Percentiles rank a stretch among this genome's conserved stretches.
Conservation (phyloP, 441 rosid species). For the Lagerstroemia fauriei region DNA sequence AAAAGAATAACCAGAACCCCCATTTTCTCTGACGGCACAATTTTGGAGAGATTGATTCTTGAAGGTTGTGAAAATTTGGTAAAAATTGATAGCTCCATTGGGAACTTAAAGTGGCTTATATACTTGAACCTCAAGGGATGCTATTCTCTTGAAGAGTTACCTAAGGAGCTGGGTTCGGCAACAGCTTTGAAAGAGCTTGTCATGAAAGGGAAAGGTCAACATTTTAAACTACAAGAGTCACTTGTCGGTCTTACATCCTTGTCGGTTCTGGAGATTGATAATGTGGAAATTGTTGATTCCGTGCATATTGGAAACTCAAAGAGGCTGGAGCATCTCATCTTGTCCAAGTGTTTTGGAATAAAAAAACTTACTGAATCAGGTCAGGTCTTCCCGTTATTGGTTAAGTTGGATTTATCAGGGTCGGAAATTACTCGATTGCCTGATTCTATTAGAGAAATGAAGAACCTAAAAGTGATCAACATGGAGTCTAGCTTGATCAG, state of each 20-base stretch:
- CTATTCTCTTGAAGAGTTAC: background rate
- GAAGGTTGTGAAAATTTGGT: background rate
- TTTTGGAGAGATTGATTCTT: background rate
- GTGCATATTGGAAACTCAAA: background rate
- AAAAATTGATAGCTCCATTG: background rate
- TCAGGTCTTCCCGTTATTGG: background rate
- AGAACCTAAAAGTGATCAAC: background rate
- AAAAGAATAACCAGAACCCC: background rate
- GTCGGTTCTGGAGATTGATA: background rate
- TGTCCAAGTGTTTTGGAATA: background rate
- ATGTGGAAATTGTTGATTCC: background rate
- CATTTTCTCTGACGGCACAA: background rate
- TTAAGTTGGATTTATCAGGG: background rate
- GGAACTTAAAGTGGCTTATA: background rate
- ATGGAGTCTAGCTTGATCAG: background rate
- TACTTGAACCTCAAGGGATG: conserved; percentile 1
- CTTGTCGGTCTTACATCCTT: background rate
- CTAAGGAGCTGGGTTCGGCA: background rate
- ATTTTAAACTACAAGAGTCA: background rate
- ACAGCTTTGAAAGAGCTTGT: background rate
- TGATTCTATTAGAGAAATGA: background rate
- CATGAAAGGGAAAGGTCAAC: background rate
- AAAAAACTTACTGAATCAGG: background rate
- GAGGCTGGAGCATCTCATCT: background rate
- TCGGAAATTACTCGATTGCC: background rate